These are phyloP conservation scores for Gelatoporia subvermispora DNA, from an alignment of 768 basidiomycete genomes.

Conservation along the genomic window DNA sequence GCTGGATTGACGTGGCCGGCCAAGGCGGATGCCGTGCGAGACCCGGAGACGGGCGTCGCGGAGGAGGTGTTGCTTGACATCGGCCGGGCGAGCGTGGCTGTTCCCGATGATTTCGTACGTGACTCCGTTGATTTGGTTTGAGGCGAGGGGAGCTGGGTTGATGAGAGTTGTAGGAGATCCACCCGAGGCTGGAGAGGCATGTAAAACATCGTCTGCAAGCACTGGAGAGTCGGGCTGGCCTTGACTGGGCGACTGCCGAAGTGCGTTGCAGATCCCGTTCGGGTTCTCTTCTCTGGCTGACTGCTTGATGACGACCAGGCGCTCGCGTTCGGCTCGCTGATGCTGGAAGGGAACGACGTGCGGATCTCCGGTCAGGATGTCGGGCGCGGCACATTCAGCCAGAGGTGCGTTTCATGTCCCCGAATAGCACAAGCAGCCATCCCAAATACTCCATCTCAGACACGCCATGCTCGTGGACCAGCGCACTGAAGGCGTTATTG, in stretches of 20 bases:
- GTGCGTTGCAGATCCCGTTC: conserved; percentile 29
- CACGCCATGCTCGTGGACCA: conserved; percentile 95
- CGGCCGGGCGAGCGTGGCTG: conserved; percentile 63
- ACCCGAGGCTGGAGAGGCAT: conserved; percentile 73
- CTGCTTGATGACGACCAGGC: conserved; percentile 43
- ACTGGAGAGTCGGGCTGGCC: conserved; percentile 59
- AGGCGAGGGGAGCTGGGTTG: background rate
- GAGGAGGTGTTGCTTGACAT: conserved; percentile 46
- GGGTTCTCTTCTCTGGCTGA: background rate
- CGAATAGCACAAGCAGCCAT: no score
- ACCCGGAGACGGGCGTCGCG: conserved; percentile 68
- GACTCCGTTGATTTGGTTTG: background rate
- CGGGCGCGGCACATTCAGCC: conserved; percentile 86
- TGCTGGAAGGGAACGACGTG: conserved; percentile 78
- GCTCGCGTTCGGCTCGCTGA: conserved; percentile 81
- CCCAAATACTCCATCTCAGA: no score
- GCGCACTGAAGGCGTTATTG: conserved; percentile 68
- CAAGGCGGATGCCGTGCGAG: conserved; percentile 41
- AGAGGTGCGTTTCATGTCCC: conserved; percentile 40
- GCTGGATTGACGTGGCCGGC: conserved; percentile 53
- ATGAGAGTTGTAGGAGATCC: conserved; percentile 54
- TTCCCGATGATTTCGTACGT: conserved; percentile 62
- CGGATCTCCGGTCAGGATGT: conserved; percentile 93
- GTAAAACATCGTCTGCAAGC: conserved; percentile 72
- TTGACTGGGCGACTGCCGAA: conserved; percentile 92